These are phyloP conservation scores for Zizania palustris DNA, from an alignment of 202 grass and related monocot species.

Conservation along the genomic window DNA sequence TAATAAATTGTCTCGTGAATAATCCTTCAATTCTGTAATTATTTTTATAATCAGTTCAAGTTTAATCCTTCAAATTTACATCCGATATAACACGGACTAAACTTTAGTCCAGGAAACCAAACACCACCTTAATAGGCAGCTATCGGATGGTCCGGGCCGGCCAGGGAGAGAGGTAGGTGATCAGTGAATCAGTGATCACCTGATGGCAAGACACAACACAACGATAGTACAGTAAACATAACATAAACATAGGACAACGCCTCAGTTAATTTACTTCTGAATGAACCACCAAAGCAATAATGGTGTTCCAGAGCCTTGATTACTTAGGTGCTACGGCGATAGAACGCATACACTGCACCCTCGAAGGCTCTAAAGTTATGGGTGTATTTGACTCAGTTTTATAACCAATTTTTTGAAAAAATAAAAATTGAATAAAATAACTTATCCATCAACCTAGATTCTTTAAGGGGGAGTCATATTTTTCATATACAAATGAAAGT, in stretches of 20 bases:
- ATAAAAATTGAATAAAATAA: too few species aligned
- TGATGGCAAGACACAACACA: background rate
- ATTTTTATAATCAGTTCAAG: too few species aligned
- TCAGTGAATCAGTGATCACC: background rate
- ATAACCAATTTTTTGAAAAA: too few species aligned
- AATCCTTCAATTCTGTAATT: too few species aligned
- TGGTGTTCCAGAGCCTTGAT: background rate
- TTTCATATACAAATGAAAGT: too few species aligned
- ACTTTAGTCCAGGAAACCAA: too few species aligned
- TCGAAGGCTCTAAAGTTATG: background rate
- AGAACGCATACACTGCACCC: background rate
- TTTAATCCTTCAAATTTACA: too few species aligned
- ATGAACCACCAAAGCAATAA: background rate
- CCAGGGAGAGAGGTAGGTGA: background rate
- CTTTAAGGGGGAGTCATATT: too few species aligned
- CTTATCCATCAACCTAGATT: too few species aligned
- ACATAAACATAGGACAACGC: background rate
- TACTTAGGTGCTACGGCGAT: background rate
- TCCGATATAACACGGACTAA: too few species aligned
- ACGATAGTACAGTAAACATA: background rate
- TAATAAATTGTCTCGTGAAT: too few species aligned
- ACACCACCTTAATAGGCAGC: background rate
- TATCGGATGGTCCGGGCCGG: background rate
- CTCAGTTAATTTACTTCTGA: background rate
- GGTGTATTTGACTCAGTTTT: too few species aligned